A percentile compares a stretch with the other conserved stretches of the same genome.
These are phyloP conservation scores for Colletotrichum scovillei DNA, from an alignment of 2,329 filamentous ascomycete genomes.

Conservation along the genomic window DNA sequence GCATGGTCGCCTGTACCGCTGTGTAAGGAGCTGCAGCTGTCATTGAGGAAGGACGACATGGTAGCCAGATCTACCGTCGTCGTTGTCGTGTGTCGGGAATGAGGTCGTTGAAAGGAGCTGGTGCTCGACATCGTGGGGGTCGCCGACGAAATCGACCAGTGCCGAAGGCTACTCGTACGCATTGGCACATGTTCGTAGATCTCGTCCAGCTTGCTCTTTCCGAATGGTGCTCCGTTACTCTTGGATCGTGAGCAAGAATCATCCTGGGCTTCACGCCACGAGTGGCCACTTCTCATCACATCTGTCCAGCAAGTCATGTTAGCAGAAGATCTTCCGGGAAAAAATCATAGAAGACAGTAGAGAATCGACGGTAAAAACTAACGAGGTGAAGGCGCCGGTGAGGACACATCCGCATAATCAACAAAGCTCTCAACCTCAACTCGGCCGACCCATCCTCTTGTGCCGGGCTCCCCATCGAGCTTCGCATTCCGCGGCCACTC, in stretches of 20 bases:
- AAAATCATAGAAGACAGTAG: not conserved
- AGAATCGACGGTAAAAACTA: slow-evolving; percentile 38
- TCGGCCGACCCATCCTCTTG: slow-evolving; percentile 30
- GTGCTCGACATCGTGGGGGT: slow-evolving; percentile 53
- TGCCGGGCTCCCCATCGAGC: not conserved
- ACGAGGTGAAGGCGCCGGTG: slow-evolving; percentile 40
- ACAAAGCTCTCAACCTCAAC: slow-evolving; percentile 35
- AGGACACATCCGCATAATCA: slow-evolving; percentile 27
- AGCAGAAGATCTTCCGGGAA: not conserved
- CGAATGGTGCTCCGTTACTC: slow-evolving; percentile 40
- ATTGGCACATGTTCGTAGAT: slow-evolving; percentile 50
- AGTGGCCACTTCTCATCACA: slow-evolving; percentile 34
- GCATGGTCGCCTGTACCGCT: slow-evolving; percentile 32
- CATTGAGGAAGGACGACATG: slow-evolving; percentile 30
- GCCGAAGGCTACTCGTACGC: slow-evolving; percentile 49
- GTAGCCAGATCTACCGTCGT: slow-evolving; percentile 55
- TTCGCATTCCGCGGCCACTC: slow-evolving; percentile 20
- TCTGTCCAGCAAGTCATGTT: not conserved
- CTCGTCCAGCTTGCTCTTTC: slow-evolving; percentile 44
- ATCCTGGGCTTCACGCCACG: slow-evolving; percentile 28
- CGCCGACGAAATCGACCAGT: slow-evolving; percentile 55
- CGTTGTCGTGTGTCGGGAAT: slow-evolving; percentile 56
- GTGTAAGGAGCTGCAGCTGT: slow-evolving; percentile 32
- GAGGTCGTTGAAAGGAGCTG: slow-evolving; percentile 53
- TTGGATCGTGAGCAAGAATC: slow-evolving; percentile 38